Base-by-base conservation (phyloP, 2,329 filamentous ascomycete genomes). In the Teratosphaeria pseudoeucalypti region DNA sequence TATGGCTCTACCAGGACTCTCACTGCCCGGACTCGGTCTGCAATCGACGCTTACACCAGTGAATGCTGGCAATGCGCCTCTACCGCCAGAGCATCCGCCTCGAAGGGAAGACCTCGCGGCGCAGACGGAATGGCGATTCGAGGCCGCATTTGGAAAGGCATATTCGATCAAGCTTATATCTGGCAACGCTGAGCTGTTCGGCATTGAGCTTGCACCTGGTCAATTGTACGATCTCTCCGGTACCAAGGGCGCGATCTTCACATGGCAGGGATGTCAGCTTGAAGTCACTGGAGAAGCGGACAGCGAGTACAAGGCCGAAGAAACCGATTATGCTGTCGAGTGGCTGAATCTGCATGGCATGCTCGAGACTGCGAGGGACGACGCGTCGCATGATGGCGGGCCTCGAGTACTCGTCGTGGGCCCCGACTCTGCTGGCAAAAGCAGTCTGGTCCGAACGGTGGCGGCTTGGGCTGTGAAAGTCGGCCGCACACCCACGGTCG, bases 111-210 rank as follows among this genome's bases (percentile, higher is more conserved):
- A 74, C 3, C 74, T 80, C 19, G 63, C 71, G 10, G 69, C 77
- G n/a, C 74, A 75, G 63, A 75, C 76, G 43, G 78, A 81, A 71
- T 74, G 73, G 66, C 70, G 74, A 29, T 75, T 75, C 66, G 74
- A 76, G 58, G 70, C 74, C 32, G 67, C 67, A 2, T 73, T 73
- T 60, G 61, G 60, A 16, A 68, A 68, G 56, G 57, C 63, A 39
- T 74, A 73, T 68, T 71, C 60, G 57, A 68, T 80, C 65, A 75
- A 91, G 77, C 79, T 97, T 29, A 76, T 90, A 59, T 84, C 82
- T 37, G 94, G 94, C 62, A 90, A 87, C 1, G 94, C 92, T 55
- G 94, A 99, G 74, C 85, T 95, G 70, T 96, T 97, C 72, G 94
- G 94, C 71, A 92, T 92, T 58, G 94, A 99, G 76, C 87, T 99